Base-by-base conservation (phyloP, 2,329 filamentous ascomycete genomes). In the Fusarium sp. region DNA sequence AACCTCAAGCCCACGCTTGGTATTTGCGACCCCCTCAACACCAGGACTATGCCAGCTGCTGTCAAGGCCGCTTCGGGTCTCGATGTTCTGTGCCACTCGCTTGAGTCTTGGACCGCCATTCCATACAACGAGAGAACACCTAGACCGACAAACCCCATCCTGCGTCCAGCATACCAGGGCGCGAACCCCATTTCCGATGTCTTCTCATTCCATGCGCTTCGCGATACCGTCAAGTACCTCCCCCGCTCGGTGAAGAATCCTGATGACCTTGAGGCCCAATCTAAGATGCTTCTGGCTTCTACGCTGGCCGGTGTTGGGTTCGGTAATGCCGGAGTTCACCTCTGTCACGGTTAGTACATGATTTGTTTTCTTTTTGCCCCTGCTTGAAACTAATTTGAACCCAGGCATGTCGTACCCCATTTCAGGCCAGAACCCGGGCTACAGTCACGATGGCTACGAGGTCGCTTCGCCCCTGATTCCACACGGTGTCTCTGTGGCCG, bases 131-230 rank as follows among this genome's bases (percentile, higher is more conserved):
- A 97, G 84, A 90, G 96, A 53, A 89, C 86, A 1, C 96, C 96
- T 0, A 86, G 95, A 4, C 97, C 97, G 1, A 82, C 88, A 6
- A 98, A 99, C 79, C 96, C 97, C 0, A 93, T 99, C 73, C 86
- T 95, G 65, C 87, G 96, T 6, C 96, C 96, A 0, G 94, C 96
- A 0, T 99, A 99, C 78, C 96, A 99, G 80, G 96, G 96, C 42
- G 94, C 96, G 9, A 99, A 99, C 79, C 96, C 96, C 4, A 99
- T 99, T 74, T 97, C 93, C 45, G 96, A 99, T 78, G 95, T 99
- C 72, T 99, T 99, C 84, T 97, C 93, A 6, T 86, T 99, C 22
- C 91, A 93, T 74, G 94, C 96, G 1, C 87, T 99, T 8, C 87
- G 88, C 30, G 88, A 88, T 74, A 97, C 94, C 0, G 90, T 98